Percentiles rank a stretch among this genome's conserved stretches.
phyloP scores from a whole-genome alignment of 1,139 yeast species.

The Geotrichum citri-aurantii region DNA sequence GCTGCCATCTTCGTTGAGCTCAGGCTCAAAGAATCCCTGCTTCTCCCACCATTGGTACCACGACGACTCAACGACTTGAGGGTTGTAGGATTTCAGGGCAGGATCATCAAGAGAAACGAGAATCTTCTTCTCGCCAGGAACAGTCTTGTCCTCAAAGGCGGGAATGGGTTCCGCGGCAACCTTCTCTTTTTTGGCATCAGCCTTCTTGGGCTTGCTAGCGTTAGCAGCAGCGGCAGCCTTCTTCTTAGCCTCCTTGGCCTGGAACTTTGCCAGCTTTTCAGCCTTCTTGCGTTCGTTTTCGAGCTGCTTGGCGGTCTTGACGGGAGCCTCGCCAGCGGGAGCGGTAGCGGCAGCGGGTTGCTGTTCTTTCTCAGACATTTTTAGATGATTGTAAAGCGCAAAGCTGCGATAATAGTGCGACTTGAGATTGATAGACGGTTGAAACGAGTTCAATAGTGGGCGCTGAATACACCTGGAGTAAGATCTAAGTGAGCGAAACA shows the following conservation, averaged over 20 bases:
- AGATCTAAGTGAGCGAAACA: conserved; percentile 16
- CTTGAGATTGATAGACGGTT: neutral
- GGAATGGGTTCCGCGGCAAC: conserved; percentile 72
- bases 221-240: conserved; percentile 46
- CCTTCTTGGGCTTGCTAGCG: conserved; percentile 36
- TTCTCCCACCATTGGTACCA: conserved; percentile 99
- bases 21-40: conserved; percentile 84
- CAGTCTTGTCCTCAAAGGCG: conserved; percentile 75
- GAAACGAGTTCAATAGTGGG: conserved; percentile 13
- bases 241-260: conserved; percentile 79
- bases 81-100: conserved; percentile 88
- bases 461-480: conserved; percentile 17
- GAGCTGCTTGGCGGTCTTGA: conserved; percentile 43
- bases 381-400: neutral
- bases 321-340: conserved; percentile 23
- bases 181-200: conserved; percentile 50
- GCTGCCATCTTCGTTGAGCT: conserved; percentile 67
- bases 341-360: conserved; percentile 16
- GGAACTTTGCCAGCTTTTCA: conserved; percentile 89
- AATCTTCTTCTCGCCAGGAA: conserved; percentile 84
- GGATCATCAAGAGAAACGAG: conserved; percentile 84
- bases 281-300: conserved; percentile 96
- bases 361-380: conserved; percentile 23
- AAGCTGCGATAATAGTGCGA: neutral
- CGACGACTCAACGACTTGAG: conserved; percentile 87